Evolutionary conservation across 306 rosid genomes (phyloP).

Genomic region (Myrica gale): DNA sequence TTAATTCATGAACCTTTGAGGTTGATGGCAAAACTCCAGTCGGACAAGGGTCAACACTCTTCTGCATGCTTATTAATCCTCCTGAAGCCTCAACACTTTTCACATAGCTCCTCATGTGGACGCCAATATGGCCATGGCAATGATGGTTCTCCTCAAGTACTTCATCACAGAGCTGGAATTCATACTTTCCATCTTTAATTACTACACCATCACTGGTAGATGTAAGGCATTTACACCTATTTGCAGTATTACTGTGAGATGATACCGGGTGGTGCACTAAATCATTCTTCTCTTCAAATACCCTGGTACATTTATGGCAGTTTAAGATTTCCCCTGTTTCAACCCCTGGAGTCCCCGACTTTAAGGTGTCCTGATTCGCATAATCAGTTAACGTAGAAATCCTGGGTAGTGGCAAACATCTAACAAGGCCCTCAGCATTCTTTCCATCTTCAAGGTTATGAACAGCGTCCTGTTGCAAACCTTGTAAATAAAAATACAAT

Average conservation of each 20-base stretch:
- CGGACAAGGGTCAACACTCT: conserved; percentile 11
- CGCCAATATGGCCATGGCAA: conserved; percentile 4
- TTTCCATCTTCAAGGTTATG: conserved; percentile 30
- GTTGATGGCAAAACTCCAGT: conserved; percentile 20
- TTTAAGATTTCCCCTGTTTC: conserved; percentile 7
- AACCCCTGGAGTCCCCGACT: conserved; percentile 16
- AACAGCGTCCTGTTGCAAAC: conserved; percentile 38
- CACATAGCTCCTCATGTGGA: conserved; percentile 7
- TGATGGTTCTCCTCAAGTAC: conserved; percentile 5
- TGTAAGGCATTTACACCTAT: neutral
- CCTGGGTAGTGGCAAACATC: conserved; percentile 25
- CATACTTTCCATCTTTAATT: conserved; percentile 11
- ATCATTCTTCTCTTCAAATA: conserved; percentile 18
- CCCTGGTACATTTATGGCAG: conserved; percentile 10
- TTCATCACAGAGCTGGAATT: conserved; percentile 14
- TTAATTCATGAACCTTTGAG: conserved; percentile 23
- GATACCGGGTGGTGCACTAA: conserved; percentile 1
- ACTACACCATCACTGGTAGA: neutral
- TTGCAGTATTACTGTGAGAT: conserved; percentile 2
- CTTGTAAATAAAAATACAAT: conserved; percentile 21
- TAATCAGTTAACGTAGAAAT: conserved; percentile 28
- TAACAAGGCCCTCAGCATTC: conserved; percentile 37
- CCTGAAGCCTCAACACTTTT: conserved; percentile 7
- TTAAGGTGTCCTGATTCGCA: conserved; percentile 32
- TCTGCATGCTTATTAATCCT: conserved; percentile 17